Evolutionary conservation across 768 basidiomycete genomes (phyloP), one percentile per base, ranked within the genome.

Genomic region (Grammothele lineata): DNA sequence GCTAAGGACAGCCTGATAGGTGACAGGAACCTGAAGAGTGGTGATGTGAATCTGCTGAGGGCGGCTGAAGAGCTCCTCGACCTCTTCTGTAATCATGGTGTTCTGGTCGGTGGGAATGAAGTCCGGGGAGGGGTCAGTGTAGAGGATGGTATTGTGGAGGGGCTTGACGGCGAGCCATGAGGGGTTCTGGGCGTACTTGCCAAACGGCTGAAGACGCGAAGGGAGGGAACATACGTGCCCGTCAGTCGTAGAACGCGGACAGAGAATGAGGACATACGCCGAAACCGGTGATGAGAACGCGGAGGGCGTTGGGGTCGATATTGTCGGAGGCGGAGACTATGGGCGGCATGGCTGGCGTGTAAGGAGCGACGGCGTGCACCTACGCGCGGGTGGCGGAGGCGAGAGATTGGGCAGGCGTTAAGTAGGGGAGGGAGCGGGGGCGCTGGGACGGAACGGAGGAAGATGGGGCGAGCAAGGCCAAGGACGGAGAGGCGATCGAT

Each of bases 121-220:
- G 30, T 51, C 47, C 4, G 40, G 30, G 2, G 50, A 44, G 24
- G 57, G 49, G 21, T 66, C 56, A 8, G 66, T 56, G 53, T 77
- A 71, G 22, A 85, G 64, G 47, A 77, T 55, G 34, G 69, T 66
- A 60, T 85, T 77, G 56, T 85, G 80, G 18, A 87, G 69, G 9
- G 78, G 71, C 50, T 75, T 67, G 10, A 81, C 83, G 26, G 84
- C 83, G 6, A 82, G 70, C 85, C 85, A 87, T 18, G 85, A 86
- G 2, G 85, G 85, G 57, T 87, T 87, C 51, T 54, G 51, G 12
- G 47, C 41, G 57, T 51, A 57, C 26, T 52, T 57, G 18, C 40
- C 34, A 26, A 55, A 62, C 17, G 56, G 55, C 65, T 57, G 36
- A 47, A 17, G 35, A 19, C 35, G 35, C 15, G 17, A 14, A 8